phyloP scores from a whole-genome alignment of 1,139 yeast genomes.

The Entelexis paramagnoliae region DNA sequence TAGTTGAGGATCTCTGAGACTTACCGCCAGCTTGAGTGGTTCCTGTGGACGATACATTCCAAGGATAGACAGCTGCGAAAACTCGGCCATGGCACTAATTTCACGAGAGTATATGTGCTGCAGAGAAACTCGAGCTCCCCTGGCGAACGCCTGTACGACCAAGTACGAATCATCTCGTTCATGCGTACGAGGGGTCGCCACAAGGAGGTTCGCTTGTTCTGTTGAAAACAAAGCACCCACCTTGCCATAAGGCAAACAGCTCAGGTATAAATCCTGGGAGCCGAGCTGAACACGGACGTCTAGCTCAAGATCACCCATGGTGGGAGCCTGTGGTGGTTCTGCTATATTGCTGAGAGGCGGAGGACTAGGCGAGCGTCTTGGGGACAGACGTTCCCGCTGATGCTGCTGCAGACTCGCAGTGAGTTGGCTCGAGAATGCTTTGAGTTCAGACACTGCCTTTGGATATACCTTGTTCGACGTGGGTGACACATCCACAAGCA shows the following conservation, averaged over 20 bases:
- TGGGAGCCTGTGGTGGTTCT: not conserved
- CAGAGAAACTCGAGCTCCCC: conserved; percentile 44
- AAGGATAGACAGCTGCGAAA: conserved; percentile 42
- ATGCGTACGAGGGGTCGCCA: conserved; percentile 17
- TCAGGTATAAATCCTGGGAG: conserved; percentile 60
- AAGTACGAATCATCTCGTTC: conserved; percentile 8
- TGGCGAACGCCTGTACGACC: conserved; percentile 13
- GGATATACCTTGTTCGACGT: conserved; percentile 64
- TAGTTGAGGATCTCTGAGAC: conserved; percentile 47
- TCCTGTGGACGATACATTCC: conserved; percentile 26
- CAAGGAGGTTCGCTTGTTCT: conserved; percentile 38
- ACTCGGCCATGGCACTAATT: conserved; percentile 60
- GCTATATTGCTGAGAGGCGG: conserved; percentile 1
- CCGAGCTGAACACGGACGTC: conserved; percentile 57
- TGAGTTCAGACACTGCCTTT: conserved; percentile 66
- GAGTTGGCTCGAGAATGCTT: conserved; percentile 19
- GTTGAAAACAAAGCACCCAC: conserved; percentile 77
- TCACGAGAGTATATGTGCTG: conserved; percentile 90
- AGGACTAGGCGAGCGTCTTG: not conserved
- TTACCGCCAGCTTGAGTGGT: conserved; percentile 38
- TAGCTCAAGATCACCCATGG: conserved; percentile 41
- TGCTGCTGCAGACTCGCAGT: not conserved
- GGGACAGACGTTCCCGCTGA: not conserved
- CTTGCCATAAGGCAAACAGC: conserved; percentile 90
- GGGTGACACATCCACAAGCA: conserved; percentile 54